These are phyloP conservation scores for Hypholoma sublateritium DNA, from an alignment of 768 basidiomycete species.

Conservation along the genomic window DNA sequence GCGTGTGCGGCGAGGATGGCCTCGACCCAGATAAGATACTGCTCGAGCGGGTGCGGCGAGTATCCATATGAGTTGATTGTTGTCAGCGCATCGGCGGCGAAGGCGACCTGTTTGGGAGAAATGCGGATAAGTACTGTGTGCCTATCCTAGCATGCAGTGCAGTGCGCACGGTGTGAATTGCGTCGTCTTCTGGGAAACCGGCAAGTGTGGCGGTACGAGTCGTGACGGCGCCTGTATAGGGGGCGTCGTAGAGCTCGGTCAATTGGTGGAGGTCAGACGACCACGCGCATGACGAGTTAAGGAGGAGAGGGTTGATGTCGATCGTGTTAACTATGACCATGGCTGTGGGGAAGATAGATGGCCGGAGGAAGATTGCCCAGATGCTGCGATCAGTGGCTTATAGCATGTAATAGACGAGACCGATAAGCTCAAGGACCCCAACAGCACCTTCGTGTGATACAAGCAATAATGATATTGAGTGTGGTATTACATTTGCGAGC, in stretches of 20 bases:
- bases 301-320: constrained; percentile 57
- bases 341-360: neutral
- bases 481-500: constrained; percentile 1
- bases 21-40: constrained; percentile 65
- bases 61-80: constrained; percentile 88
- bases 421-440: constrained; percentile 12
- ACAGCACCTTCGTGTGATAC: constrained; percentile 5
- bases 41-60: constrained; percentile 71
- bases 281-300: constrained; percentile 85
- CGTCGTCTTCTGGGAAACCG: constrained; percentile 69
- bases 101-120: constrained; percentile 50
- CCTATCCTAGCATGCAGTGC: constrained; percentile 1
- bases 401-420: neutral
- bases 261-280: constrained; percentile 70
- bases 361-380: neutral
- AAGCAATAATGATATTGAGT: neutral
- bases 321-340: constrained; percentile 65
- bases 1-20: constrained; percentile 42
- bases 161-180: constrained; percentile 54
- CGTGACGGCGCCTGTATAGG: constrained; percentile 75
- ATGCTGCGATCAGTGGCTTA: neutral
- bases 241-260: constrained; percentile 60
- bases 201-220: constrained; percentile 73
- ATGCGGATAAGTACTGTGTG: constrained; percentile 1
- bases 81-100: constrained; percentile 47